Base-by-base conservation (phyloP, 768 basidiomycete species). In the Suillus spraguei region DNA sequence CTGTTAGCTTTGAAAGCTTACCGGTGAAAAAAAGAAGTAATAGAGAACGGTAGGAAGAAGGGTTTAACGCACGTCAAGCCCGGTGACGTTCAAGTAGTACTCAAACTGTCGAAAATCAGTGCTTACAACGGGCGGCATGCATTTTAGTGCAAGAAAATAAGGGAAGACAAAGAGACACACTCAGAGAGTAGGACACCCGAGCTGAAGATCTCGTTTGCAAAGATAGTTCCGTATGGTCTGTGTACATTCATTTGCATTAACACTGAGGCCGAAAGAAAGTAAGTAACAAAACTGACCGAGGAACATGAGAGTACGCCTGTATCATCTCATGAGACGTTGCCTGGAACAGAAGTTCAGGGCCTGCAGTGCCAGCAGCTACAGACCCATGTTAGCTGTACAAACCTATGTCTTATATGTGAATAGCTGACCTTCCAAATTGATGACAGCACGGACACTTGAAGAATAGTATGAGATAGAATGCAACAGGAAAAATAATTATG, bases 71-170 rank as follows among this genome's bases (percentile, higher is more conserved):
- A 92, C 93, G 74, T 99, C 97, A 24, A 98, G 76, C 13, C 97
- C 97, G 0, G 95, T 91, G 22, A 98, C 88, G 68, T 93, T 91
- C 38, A 96, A 77, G 71, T 97, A 97, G 62, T 89, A 78, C 68
- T 94, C 91, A 65, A 97, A 98, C 68, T 98, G 97, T 35, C 93
- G 87, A 70, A 98, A 98, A 74, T 99, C 96, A 59, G 97, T 99
- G 71, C 94, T 53, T 95, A 68, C 41, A 59, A 17, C 5, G 39
- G 11, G 28, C 13, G 11, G 17, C 11, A 41, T 41, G 39, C 52
- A 54, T 17, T 14, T 58, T 28, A 63, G 32, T 55, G 64, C 59
- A 54, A 17, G 1, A 41, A 35, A 41, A 58, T 41, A 28, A 4
- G 10, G 11, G 0, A 20, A 11, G 39, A 58, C 20, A 62, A 38